Evolutionary conservation across 164 flowering plant species (phyloP).

Genomic region (Kingdonia uniflora): DNA sequence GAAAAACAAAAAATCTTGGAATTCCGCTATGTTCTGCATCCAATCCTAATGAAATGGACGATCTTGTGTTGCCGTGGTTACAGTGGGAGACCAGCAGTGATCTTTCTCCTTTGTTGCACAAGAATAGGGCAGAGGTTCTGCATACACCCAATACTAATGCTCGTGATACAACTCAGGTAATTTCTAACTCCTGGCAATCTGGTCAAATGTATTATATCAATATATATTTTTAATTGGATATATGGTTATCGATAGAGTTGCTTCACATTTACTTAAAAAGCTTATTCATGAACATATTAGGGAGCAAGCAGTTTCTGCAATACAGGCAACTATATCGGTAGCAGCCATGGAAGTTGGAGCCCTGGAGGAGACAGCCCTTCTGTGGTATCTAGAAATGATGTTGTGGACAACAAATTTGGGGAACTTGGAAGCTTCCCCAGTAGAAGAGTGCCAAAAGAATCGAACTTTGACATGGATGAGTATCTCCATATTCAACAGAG

Average conservation of each 20-base stretch:
- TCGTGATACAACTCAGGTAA: conserved; percentile 44
- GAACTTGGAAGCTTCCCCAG: conserved; percentile 12
- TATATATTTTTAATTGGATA: too few species aligned
- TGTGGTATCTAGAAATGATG: conserved; percentile 9
- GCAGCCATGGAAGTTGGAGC: conserved; percentile 69
- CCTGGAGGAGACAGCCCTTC: conserved; percentile 25
- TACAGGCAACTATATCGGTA: conserved; percentile 22
- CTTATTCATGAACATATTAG: conserved; percentile 14
- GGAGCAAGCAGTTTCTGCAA: conserved; percentile 18
- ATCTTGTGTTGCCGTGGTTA: conserved; percentile 87
- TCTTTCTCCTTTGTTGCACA: conserved; percentile 28
- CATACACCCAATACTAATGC: conserved; percentile 18
- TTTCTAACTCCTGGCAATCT: neutral
- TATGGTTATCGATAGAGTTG: neutral
- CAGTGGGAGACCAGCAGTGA: conserved; percentile 83
- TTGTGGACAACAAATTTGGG: conserved; percentile 8
- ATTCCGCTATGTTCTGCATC: conserved; percentile 25
- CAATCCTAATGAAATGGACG: conserved; percentile 65
- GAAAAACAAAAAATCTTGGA: conserved; percentile 19
- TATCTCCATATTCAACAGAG: conserved; percentile 29
- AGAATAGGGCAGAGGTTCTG: conserved; percentile 20
- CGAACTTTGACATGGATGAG: conserved; percentile 41
- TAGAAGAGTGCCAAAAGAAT: conserved; percentile 9
- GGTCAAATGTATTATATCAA: neutral
- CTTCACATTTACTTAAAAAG: neutral